phyloP scores from a whole-genome alignment of 2,329 filamentous ascomycete species.

The Monosporascus sp. region DNA sequence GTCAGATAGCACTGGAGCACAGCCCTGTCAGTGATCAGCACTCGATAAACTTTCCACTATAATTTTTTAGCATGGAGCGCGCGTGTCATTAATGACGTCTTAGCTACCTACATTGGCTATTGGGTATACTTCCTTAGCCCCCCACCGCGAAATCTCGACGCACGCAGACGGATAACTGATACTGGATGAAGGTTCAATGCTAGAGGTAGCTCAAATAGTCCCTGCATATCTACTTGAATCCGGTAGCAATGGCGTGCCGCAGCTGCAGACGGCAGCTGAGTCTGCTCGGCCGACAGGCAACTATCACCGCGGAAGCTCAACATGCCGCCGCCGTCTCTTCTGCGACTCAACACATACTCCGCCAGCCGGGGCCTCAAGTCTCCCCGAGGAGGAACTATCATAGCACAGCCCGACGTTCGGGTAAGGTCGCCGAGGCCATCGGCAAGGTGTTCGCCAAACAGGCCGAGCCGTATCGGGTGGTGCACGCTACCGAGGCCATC shows the following conservation, averaged over 20 bases:
- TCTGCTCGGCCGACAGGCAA: constrained; percentile 20
- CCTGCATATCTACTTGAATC: not conserved
- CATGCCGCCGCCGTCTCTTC: constrained; percentile 6
- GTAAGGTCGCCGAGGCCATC: constrained; percentile 19
- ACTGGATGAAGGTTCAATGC: constrained; percentile 5
- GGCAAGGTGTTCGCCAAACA: constrained; percentile 11
- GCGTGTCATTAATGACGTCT: constrained; percentile 18
- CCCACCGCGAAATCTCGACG: not conserved
- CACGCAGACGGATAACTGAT: not conserved
- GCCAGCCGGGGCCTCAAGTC: constrained; percentile 1
- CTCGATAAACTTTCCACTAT: constrained; percentile 1
- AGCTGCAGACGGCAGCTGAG: constrained; percentile 39
- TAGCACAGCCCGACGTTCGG: constrained; percentile 27
- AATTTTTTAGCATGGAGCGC: constrained; percentile 4
- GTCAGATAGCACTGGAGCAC: no score
- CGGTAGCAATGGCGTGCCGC: constrained; percentile 40
- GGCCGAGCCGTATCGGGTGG: constrained; percentile 61
- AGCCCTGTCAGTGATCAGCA: not conserved
- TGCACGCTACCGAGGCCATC: constrained; percentile 71
- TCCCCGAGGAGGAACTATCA: constrained; percentile 30
- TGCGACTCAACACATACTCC: constrained; percentile 4
- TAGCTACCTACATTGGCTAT: not conserved
- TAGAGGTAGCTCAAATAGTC: not conserved
- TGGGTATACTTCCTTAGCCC: not conserved
- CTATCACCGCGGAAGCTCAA: constrained; percentile 13